Conservation (phyloP, 176 grass and related monocot genomes). For the Canna indica region DNA sequence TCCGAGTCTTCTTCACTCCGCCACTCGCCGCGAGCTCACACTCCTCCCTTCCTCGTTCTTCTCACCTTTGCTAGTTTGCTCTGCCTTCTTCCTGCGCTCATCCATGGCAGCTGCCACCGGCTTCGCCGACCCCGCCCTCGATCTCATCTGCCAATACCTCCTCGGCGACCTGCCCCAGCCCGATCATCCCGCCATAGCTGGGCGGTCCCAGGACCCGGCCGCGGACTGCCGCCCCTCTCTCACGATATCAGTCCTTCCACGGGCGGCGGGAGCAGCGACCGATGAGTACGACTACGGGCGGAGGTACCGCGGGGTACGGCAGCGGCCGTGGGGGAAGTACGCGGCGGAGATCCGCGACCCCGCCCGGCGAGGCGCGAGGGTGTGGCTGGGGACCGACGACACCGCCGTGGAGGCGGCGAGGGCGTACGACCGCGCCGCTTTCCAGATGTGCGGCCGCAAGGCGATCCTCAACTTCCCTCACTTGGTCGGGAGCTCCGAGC, state of each 20-base stretch:
- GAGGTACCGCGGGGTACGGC: background rate
- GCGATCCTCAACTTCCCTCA: slow-evolving; percentile 85
- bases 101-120: background rate
- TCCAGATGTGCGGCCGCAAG: slow-evolving; percentile 84
- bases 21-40: no score
- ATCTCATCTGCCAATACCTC: slow-evolving; percentile 41
- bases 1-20: no score
- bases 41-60: no score
- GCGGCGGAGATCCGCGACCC: slow-evolving; percentile 4
- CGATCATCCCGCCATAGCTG: background rate
- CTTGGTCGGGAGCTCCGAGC: background rate
- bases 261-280: background rate
- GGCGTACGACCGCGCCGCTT: slow-evolving; percentile 81
- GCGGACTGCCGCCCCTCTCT: slow-evolving; percentile 2
- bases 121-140: slow-evolving; percentile 14
- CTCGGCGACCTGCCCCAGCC: slow-evolving; percentile 34
- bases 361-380: slow-evolving; percentile 73
- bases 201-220: no score
- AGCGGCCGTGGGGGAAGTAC: background rate
- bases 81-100: no score
- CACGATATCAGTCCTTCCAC: background rate
- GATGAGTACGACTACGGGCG: background rate
- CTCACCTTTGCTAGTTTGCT: no score
- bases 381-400: slow-evolving; percentile 93
- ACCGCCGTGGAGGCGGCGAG: slow-evolving; percentile 82